These are phyloP conservation scores for Hansenula anomala DNA, from an alignment of 1,139 yeast species.

Conservation along the genomic window DNA sequence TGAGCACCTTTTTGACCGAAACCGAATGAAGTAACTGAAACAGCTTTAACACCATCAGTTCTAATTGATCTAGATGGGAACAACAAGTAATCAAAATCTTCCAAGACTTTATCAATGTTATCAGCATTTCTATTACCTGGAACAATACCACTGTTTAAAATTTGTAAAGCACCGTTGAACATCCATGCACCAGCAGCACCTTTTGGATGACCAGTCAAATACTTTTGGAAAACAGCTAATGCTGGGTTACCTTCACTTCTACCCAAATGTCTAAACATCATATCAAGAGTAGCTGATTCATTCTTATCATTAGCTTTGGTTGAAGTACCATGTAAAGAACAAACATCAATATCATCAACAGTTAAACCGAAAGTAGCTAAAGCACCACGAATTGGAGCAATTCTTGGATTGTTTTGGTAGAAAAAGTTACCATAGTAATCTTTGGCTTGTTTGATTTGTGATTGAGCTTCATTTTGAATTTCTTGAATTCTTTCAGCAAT, in stretches of 20 bases:
- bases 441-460: slow-evolving; percentile 86
- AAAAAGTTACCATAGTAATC: slow-evolving; percentile 95
- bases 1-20: slow-evolving; percentile 99
- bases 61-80: slow-evolving; percentile 92
- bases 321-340: slow-evolving; percentile 99
- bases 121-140: slow-evolving; percentile 99
- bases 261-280: slow-evolving; percentile 93
- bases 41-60: slow-evolving; percentile 97
- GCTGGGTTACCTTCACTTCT: slow-evolving; percentile 98
- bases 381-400: slow-evolving; percentile 96
- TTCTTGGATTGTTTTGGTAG: slow-evolving; percentile 86
- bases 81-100: slow-evolving; percentile 81
- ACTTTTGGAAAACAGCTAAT: slow-evolving; percentile 97
- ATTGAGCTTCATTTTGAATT: slow-evolving; percentile 76
- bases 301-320: slow-evolving; percentile 98
- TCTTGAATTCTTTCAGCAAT: slow-evolving; percentile 83
- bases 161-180: slow-evolving; percentile 97
- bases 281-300: slow-evolving; percentile 85
- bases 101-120: slow-evolving; percentile 79
- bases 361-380: slow-evolving; percentile 90
- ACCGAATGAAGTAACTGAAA: slow-evolving; percentile 94
- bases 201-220: slow-evolving; percentile 99
- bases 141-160: slow-evolving; percentile 85
- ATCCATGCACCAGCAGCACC: slow-evolving; percentile 99
- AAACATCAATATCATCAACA: slow-evolving; percentile 91